A percentile compares a stretch with the other conserved stretches of the same genome.
Evolutionary conservation across 2,329 filamentous ascomycete genomes (phyloP).

Genomic region (Colletotrichum chrysophilum): DNA sequence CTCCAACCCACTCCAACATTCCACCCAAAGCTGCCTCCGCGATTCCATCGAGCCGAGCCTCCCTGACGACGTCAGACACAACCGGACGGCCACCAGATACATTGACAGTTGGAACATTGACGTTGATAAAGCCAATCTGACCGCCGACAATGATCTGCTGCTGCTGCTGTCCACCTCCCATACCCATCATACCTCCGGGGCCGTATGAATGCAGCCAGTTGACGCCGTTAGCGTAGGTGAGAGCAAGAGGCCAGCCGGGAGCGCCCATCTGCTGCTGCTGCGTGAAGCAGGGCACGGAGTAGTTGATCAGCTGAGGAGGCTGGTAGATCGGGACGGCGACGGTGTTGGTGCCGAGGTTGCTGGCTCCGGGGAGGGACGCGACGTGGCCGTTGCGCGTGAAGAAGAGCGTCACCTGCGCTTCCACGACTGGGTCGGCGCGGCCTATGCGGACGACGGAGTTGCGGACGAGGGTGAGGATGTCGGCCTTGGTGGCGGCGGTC

Average conservation of each 20-base stretch:
- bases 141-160: background rate
- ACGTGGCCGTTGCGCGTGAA: constrained; percentile 2
- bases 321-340: background rate
- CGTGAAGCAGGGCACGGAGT: background rate
- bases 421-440: constrained; percentile 5
- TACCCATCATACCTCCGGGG: background rate
- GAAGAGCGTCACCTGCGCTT: constrained; percentile 9
- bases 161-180: background rate
- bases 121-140: background rate
- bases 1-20: background rate
- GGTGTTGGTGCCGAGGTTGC: too few relatives aligned
- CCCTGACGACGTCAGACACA: constrained; percentile 1
- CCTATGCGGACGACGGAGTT: background rate
- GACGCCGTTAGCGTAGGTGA: constrained; percentile 3
- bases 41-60: background rate
- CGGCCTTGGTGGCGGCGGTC: background rate
- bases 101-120: background rate
- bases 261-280: background rate
- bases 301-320: background rate
- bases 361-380: background rate
- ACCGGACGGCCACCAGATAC: background rate
- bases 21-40: background rate
- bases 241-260: background rate
- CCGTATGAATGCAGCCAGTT: constrained; percentile 10
- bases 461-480: constrained; percentile 1